A percentile compares a stretch with the other conserved stretches of the same genome.
Conservation (phyloP, 2,329 filamentous ascomycete species). For the Fusarium ambrosium region DNA sequence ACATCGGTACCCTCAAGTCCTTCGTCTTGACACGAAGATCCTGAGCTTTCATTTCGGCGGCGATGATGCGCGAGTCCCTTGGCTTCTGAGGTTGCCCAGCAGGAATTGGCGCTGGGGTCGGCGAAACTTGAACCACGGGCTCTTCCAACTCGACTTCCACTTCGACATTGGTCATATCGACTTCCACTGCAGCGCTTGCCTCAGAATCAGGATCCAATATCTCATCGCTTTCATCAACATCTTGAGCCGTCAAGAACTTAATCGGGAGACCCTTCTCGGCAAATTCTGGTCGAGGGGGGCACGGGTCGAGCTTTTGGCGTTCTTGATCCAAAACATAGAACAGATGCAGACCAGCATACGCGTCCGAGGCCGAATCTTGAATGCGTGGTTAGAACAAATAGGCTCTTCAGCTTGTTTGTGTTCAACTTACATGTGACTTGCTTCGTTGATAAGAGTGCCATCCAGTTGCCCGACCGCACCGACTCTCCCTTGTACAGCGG, state of each 20-base stretch:
- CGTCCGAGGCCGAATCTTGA: conserved; percentile 82
- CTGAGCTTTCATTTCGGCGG: conserved; percentile 57
- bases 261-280: conserved; percentile 78
- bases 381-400: conserved; percentile 11
- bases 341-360: conserved; percentile 82
- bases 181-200: conserved; percentile 38
- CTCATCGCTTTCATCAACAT: conserved; percentile 50
- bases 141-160: conserved; percentile 13
- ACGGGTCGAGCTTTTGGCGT: conserved; percentile 74
- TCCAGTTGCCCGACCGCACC: conserved; percentile 84
- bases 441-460: conserved; percentile 67
- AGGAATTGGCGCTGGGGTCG: conserved; percentile 3
- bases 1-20: conserved; percentile 41
- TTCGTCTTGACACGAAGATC: conserved; percentile 53
- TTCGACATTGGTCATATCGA: conserved; percentile 43
- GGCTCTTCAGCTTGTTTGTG: background rate
- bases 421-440: conserved; percentile 77
- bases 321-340: conserved; percentile 79
- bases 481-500: conserved; percentile 80
- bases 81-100: background rate
- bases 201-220: conserved; percentile 50
- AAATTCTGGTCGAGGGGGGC: conserved; percentile 77
- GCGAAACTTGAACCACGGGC: background rate
- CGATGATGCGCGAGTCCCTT: conserved; percentile 58
- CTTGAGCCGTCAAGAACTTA: conserved; percentile 56